These are phyloP conservation scores for Termitomyces sp. DNA, from an alignment of 768 basidiomycete genomes.

Conservation along the genomic window DNA sequence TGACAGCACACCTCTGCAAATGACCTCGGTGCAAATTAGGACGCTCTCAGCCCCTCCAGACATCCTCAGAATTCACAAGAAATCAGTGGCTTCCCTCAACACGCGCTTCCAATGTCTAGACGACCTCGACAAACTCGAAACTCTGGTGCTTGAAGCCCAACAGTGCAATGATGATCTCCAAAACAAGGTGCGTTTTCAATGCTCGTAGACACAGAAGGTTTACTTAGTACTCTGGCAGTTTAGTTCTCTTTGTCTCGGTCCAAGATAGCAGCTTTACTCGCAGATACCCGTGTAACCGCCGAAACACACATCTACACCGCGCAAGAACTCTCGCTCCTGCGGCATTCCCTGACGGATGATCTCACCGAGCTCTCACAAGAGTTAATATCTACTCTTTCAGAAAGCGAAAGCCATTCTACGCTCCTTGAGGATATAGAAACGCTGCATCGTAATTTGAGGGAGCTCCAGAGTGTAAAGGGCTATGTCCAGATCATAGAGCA, in stretches of 20 bases:
- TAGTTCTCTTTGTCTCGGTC: conserved; percentile 54
- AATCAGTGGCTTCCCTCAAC: conserved; percentile 36
- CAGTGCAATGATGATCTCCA: conserved; percentile 34
- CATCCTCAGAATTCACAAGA: conserved; percentile 26
- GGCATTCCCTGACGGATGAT: conserved; percentile 77
- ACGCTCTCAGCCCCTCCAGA: conserved; percentile 46
- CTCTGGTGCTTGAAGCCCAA: conserved; percentile 36
- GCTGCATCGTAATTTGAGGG: conserved; percentile 70
- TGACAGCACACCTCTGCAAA: conserved; percentile 9
- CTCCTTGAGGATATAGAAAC: conserved; percentile 80
- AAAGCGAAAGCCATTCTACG: conserved; percentile 46
- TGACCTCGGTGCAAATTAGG: conserved; percentile 32
- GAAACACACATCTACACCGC: conserved; percentile 53
- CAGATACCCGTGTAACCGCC: conserved; percentile 41
- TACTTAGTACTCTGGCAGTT: conserved; percentile 39
- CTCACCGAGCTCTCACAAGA: conserved; percentile 61
- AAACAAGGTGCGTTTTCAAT: conserved; percentile 36
- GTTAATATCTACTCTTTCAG: conserved; percentile 52
- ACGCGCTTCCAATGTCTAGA: conserved; percentile 40
- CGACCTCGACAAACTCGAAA: conserved; percentile 44
- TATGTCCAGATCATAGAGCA: conserved; percentile 75
- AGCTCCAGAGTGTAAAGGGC: conserved; percentile 67
- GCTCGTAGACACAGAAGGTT: conserved; percentile 11
- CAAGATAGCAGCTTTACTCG: conserved; percentile 40
- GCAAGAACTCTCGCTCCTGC: conserved; percentile 67